Conservation (phyloP, 2,329 filamentous ascomycete genomes). For the Fusarium sp. region DNA sequence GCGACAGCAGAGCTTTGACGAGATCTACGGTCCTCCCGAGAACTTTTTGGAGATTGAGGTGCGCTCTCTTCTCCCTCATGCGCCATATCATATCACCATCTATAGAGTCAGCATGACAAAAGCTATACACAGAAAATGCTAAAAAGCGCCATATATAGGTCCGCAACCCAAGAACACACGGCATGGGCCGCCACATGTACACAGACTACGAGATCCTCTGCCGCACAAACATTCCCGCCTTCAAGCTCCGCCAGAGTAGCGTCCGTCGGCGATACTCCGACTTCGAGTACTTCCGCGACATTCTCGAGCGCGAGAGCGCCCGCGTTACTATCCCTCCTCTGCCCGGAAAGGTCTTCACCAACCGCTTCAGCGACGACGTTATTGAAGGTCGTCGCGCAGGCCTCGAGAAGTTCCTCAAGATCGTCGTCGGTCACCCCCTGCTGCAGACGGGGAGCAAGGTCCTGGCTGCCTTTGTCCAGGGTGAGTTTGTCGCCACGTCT, state of each 20-base stretch:
- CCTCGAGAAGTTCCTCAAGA: slow-evolving; percentile 94
- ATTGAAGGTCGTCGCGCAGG: slow-evolving; percentile 95
- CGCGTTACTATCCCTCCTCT: slow-evolving; percentile 95
- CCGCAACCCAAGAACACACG: slow-evolving; percentile 92
- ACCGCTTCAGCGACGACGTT: slow-evolving; percentile 97
- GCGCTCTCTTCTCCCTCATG: slow-evolving; percentile 18
- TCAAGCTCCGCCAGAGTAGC: slow-evolving; percentile 90
- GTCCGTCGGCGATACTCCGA: slow-evolving; percentile 96
- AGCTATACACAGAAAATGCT: neutral
- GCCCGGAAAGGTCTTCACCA: slow-evolving; percentile 97
- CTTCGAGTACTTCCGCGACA: slow-evolving; percentile 99
- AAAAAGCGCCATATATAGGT: slow-evolving; percentile 68
- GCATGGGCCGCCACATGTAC: slow-evolving; percentile 96
- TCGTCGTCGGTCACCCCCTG: slow-evolving; percentile 95
- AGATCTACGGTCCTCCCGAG: slow-evolving; percentile 98
- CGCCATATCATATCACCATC: neutral
- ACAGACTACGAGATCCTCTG: slow-evolving; percentile 99
- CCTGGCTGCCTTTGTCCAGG: slow-evolving; percentile 94
- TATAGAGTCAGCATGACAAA: neutral
- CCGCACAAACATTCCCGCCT: slow-evolving; percentile 98
- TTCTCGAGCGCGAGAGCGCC: slow-evolving; percentile 93
- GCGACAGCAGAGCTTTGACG: slow-evolving; percentile 95
- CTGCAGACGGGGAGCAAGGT: slow-evolving; percentile 98
- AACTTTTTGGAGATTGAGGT: slow-evolving; percentile 99
- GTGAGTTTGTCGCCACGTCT: slow-evolving; percentile 59